phyloP scores from a whole-genome alignment of 352 stramenopile genomes.

The Phytopythium montanum region DNA sequence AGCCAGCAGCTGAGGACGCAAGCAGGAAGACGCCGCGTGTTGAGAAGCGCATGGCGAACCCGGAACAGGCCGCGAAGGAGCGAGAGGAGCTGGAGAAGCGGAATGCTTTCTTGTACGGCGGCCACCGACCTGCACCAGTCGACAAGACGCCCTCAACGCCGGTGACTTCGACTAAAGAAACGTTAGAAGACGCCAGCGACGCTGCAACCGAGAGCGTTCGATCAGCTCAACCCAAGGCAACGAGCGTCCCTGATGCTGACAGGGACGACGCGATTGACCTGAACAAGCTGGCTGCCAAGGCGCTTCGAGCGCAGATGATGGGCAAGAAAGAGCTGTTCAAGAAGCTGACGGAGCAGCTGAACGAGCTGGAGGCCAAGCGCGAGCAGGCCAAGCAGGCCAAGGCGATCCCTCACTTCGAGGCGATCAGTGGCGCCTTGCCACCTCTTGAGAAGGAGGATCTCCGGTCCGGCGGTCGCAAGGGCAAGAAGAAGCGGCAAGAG shows the following conservation, averaged over 20 bases:
- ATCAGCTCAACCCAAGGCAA: neutral
- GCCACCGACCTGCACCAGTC: neutral
- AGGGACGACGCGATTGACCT: conserved; percentile 41
- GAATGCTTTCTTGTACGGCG: conserved; percentile 65
- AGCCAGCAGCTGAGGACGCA: conserved; percentile 9
- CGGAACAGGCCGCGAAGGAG: conserved; percentile 27
- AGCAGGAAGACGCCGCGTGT: neutral
- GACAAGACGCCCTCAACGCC: neutral
- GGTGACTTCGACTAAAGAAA: neutral
- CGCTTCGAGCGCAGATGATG: conserved; percentile 80
- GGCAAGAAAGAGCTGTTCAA: conserved; percentile 73
- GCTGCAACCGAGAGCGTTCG: neutral
- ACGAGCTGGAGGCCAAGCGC: conserved; percentile 67
- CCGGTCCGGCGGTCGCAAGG: conserved; percentile 47
- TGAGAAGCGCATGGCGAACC: conserved; percentile 14
- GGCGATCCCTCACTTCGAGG: conserved; percentile 57
- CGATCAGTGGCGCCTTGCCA: conserved; percentile 51
- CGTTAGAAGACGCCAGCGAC: neutral
- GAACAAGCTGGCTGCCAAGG: conserved; percentile 79
- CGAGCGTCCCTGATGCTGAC: neutral
- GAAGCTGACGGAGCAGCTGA: conserved; percentile 72
- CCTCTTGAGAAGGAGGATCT: conserved; percentile 69
- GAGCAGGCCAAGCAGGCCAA: conserved; percentile 35
- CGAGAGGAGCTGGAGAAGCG: conserved; percentile 39
- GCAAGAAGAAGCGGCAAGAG: conserved; percentile 52